phyloP scores from a whole-genome alignment of 768 basidiomycete genomes.

The Russula emetica region DNA sequence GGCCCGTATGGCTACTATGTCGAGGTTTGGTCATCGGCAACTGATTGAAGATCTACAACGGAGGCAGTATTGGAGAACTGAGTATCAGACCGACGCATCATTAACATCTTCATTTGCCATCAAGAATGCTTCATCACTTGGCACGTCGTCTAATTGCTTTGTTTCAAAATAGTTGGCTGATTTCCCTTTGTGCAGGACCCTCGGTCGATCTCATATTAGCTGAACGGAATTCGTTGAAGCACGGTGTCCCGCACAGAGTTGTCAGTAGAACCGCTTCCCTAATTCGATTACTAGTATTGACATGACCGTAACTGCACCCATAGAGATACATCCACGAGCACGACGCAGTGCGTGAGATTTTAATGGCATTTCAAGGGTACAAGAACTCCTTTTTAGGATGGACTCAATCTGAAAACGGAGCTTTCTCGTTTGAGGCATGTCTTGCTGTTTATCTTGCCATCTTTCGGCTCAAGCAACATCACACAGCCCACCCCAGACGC shows the following conservation, averaged over 20 bases:
- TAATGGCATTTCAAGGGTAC: constrained; percentile 72
- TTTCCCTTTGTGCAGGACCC: constrained; percentile 39
- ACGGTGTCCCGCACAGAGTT: neutral
- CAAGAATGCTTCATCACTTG: constrained; percentile 69
- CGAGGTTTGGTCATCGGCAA: constrained; percentile 42
- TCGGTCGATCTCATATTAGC: constrained; percentile 40
- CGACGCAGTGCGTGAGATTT: constrained; percentile 71
- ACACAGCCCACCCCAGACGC: constrained; percentile 46
- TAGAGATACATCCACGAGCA: constrained; percentile 71
- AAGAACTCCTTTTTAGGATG: constrained; percentile 52
- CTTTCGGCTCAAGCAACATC: constrained; percentile 1
- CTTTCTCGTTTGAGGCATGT: constrained; percentile 34
- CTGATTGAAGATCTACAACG: constrained; percentile 58
- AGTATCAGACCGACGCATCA: constrained; percentile 52
- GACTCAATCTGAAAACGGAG: constrained; percentile 30
- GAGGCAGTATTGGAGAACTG: constrained; percentile 70
- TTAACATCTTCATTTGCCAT: constrained; percentile 50
- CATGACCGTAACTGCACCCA: neutral
- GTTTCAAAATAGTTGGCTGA: constrained; percentile 1
- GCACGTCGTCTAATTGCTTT: constrained; percentile 35
- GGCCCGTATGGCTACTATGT: neutral
- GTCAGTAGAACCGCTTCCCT: constrained; percentile 4
- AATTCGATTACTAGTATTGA: constrained; percentile 30
- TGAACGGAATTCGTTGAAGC: constrained; percentile 31
- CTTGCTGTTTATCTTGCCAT: constrained; percentile 16